phyloP scores from a whole-genome alignment of 345 rosid genomes.

The Cochlearia excelsa region DNA sequence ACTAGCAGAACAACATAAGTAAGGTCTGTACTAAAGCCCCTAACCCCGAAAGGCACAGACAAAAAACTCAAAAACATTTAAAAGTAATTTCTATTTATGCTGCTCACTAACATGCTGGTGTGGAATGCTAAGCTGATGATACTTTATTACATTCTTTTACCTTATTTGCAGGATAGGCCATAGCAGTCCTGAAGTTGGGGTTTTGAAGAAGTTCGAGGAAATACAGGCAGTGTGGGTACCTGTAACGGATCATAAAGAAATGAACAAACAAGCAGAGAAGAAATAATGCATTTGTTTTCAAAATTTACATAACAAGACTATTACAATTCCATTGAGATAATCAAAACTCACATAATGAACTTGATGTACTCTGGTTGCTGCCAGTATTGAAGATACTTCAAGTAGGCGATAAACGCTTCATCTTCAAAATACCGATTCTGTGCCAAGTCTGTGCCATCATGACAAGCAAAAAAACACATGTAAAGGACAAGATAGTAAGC shows the following conservation, averaged over 20 bases:
- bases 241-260: conserved; percentile 31
- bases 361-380: conserved; percentile 87
- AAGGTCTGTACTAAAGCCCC: not conserved
- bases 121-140: not conserved
- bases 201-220: conserved; percentile 97
- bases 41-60: not conserved
- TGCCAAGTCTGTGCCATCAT: conserved; percentile 65
- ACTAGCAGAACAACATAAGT: conserved; percentile 7
- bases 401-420: conserved; percentile 92
- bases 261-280: not conserved
- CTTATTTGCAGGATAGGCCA: conserved; percentile 98
- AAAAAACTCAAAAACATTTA: not conserved
- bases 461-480: not conserved
- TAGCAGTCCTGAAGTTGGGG: conserved; percentile 82
- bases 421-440: conserved; percentile 98
- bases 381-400: conserved; percentile 97
- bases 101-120: conserved; percentile 9
- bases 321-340: not conserved
- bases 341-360: conserved; percentile 72
- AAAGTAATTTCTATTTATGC: not conserved
- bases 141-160: conserved; percentile 31
- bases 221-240: conserved; percentile 94
- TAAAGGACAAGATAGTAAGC: not conserved
- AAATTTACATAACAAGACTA: not conserved
- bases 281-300: not conserved